Evolutionary conservation across 805 yeast genomes (phyloP), one percentile per base, ranked within the genome.

Genomic region (Teunomyces cretensis): DNA sequence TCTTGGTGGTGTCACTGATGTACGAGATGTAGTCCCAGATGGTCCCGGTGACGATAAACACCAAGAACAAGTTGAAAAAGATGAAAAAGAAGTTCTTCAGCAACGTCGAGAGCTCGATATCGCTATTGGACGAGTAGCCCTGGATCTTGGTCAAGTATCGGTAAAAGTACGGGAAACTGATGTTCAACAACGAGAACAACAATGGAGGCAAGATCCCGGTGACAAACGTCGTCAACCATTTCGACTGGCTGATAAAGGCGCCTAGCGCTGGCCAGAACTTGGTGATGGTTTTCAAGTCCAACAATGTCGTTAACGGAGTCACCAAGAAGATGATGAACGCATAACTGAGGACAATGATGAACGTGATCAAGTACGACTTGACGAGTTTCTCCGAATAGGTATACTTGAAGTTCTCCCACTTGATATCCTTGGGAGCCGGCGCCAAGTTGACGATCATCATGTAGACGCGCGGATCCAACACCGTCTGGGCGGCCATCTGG

Each of bases 181-280:
- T 66, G 55, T 79, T 80, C 55, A 81, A 69, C 44, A 79, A 52
- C 3, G 84, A 73, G 62, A 80, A 81, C 44, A 81, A 73, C 45
- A 79, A 72, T 9, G 86, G 83, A 11, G 86, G 86, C 55, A 81
- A 65, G 44, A 81, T 70, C 65, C 85, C 85, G 4, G 84, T 79
- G 16, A 81, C 83, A 41, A 79, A 63, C 0, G 83, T 76, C 19
- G 81, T 72, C 22, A 76, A 56, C 72, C 77, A 71, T 39, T 76
- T 74, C 26, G 81, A 79, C 39, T 72, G 65, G 32, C 76, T 55
- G 40, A 81, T 72, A 39, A 74, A 62, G n/a, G 75, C 70, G 1
- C 84, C 86, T 32, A 80, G 67, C 7, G 72, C 77, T 2, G 84
- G 84, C 82, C 83, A 80, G 46, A 79, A 61, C 52, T 77, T 79